These are phyloP conservation scores for Rhynchospora pubera DNA, from an alignment of 176 grass and related monocot species.

Conservation along the genomic window DNA sequence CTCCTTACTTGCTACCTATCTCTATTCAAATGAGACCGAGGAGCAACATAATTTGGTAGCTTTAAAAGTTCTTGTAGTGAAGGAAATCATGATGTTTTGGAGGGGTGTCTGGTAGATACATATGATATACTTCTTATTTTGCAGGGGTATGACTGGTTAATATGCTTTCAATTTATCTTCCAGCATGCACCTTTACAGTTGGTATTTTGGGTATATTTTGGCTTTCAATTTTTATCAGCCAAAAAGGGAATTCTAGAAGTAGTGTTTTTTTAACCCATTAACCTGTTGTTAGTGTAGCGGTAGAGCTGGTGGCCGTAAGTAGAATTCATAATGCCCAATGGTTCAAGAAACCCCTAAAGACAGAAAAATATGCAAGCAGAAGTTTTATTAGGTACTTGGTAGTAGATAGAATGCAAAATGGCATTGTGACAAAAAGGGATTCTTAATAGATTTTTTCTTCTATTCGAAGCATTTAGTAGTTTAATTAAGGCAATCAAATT, in stretches of 20 bases:
- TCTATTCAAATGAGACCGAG: too few relatives aligned
- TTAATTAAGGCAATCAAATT: slow-evolving; percentile 20
- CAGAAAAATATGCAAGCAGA: not conserved
- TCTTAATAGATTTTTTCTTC: not conserved
- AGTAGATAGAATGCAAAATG: not conserved
- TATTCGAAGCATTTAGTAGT: not conserved
- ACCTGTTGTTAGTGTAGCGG: not conserved
- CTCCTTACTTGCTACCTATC: too few relatives aligned
- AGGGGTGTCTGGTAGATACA: not conserved
- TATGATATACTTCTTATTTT: not conserved
- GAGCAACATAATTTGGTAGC: too few relatives aligned
- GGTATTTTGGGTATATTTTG: not conserved
- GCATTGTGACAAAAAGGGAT: not conserved
- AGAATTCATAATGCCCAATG: not conserved
- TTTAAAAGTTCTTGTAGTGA: not conserved
- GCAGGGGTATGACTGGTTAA: not conserved
- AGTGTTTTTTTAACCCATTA: not conserved
- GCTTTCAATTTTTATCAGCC: not conserved
- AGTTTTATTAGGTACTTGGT: not conserved
- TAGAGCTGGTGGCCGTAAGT: not conserved
- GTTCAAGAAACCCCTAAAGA: not conserved
- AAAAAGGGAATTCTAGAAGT: not conserved
- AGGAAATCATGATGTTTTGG: not conserved
- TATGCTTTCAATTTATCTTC: not conserved
- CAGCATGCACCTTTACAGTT: too few relatives aligned